These are phyloP conservation scores for Grosmannia serpens DNA, from an alignment of 2,329 filamentous ascomycete species.

Conservation along the genomic window DNA sequence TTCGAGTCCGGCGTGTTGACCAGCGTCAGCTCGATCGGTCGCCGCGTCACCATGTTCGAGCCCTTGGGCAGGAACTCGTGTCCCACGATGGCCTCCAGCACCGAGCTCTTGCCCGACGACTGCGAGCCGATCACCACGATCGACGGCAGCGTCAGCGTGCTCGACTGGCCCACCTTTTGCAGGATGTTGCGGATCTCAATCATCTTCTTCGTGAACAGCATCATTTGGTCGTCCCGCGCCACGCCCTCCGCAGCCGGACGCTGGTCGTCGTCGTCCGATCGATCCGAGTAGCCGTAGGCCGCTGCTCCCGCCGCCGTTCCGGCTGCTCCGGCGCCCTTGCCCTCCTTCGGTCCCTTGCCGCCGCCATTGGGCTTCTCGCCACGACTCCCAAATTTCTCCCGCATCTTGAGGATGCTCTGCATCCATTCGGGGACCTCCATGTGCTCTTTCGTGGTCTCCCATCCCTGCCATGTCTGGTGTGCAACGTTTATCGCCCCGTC, in stretches of 20 bases:
- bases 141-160: slow-evolving; percentile 76
- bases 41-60: slow-evolving; percentile 94
- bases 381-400: slow-evolving; percentile 43
- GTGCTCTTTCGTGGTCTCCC: slow-evolving; percentile 72
- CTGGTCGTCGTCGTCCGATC: slow-evolving; percentile 37
- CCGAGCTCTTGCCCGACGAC: slow-evolving; percentile 95
- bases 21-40: slow-evolving; percentile 90
- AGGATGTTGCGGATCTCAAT: slow-evolving; percentile 94
- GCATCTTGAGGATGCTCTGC: slow-evolving; percentile 54
- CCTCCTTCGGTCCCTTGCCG: slow-evolving; percentile 47
- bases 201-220: slow-evolving; percentile 98
- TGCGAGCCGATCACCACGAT: slow-evolving; percentile 99
- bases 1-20: slow-evolving; percentile 85
- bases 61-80: slow-evolving; percentile 97
- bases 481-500: slow-evolving; percentile 63
- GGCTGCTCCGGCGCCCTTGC: slow-evolving; percentile 46
- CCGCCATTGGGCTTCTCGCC: slow-evolving; percentile 28
- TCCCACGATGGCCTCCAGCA: slow-evolving; percentile 90
- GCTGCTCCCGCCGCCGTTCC: slow-evolving; percentile 59
- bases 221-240: slow-evolving; percentile 95
- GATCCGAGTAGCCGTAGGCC: slow-evolving; percentile 64
- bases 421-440: slow-evolving; percentile 66
- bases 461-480: slow-evolving; percentile 67
- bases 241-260: slow-evolving; percentile 39
- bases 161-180: slow-evolving; percentile 84